A percentile compares a stretch with the other conserved stretches of the same genome.
Conservation (phyloP, 2,329 filamentous ascomycete species). For the Aspergillus ibericus region DNA sequence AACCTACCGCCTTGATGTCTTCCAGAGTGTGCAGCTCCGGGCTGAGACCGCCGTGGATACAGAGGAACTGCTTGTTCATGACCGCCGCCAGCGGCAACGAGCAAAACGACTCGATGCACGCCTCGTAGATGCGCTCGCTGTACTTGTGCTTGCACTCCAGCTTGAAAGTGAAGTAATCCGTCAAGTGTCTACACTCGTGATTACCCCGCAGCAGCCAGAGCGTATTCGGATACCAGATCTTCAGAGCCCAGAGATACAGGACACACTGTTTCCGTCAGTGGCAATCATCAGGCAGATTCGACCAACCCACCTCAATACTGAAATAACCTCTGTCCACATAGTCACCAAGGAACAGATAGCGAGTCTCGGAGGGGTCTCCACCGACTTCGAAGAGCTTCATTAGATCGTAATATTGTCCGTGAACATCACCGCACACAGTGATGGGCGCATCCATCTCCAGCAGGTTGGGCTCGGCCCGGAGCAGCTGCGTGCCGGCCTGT, state of each 20-base stretch:
- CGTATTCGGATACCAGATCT: constrained; percentile 98
- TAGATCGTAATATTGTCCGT: constrained; percentile 98
- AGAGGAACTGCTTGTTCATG: constrained; percentile 99
- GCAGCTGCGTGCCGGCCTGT: constrained; percentile 78
- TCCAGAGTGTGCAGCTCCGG: constrained; percentile 95
- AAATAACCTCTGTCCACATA: constrained; percentile 99
- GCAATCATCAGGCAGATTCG: background rate
- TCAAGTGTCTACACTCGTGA: constrained; percentile 97
- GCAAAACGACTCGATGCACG: constrained; percentile 98
- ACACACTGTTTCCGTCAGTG: constrained; percentile 64
- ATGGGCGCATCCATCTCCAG: constrained; percentile 99
- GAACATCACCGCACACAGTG: constrained; percentile 96
- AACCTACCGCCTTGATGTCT: constrained; percentile 79
- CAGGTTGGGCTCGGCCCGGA: constrained; percentile 88
- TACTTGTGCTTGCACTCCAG: constrained; percentile 99
- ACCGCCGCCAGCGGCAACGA: constrained; percentile 87
- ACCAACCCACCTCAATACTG: constrained; percentile 74
- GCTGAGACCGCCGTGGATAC: constrained; percentile 94
- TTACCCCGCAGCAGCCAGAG: constrained; percentile 97
- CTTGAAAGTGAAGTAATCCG: constrained; percentile 99
- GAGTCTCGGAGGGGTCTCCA: constrained; percentile 90
- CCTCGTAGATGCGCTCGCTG: constrained; percentile 91
- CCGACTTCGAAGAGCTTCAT: constrained; percentile 99
- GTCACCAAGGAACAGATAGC: constrained; percentile 95
- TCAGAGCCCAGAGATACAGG: constrained; percentile 93